Conservation (phyloP, 2,329 filamentous ascomycete genomes). For the Aspergillus niger region DNA sequence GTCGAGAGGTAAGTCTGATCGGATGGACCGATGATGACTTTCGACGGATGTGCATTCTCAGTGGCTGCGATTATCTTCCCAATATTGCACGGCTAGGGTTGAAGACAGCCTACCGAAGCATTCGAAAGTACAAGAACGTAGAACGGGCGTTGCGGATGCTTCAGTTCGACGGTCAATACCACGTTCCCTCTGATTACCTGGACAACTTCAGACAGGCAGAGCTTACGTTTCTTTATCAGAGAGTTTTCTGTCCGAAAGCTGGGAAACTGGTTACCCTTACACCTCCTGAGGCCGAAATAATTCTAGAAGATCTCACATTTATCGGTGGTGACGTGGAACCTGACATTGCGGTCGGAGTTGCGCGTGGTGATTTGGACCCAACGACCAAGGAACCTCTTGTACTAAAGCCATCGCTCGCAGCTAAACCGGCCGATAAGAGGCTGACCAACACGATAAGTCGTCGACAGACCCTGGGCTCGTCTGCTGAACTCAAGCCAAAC, state of each 20-base stretch:
- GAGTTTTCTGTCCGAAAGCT: conserved; percentile 81
- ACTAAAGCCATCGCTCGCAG: conserved; percentile 36
- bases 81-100: conserved; percentile 83
- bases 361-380: conserved; percentile 80
- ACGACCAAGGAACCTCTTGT: conserved; percentile 73
- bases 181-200: conserved; percentile 78
- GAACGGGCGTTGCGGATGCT: conserved; percentile 80
- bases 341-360: conserved; percentile 71
- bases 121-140: conserved; percentile 85
- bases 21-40: conserved; percentile 94
- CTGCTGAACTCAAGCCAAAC: conserved; percentile 58
- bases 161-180: conserved; percentile 84
- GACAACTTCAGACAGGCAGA: conserved; percentile 83
- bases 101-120: conserved; percentile 88
- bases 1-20: conserved; percentile 81
- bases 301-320: conserved; percentile 72
- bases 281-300: conserved; percentile 62
- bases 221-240: conserved; percentile 88
- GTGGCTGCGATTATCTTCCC: conserved; percentile 92
- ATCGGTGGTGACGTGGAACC: conserved; percentile 74
- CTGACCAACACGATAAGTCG: conserved; percentile 37
- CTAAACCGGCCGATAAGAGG: conserved; percentile 31
- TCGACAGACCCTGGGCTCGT: conserved; percentile 46
- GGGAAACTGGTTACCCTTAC: conserved; percentile 75
- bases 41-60: conserved; percentile 91